Base-by-base conservation (phyloP, 768 basidiomycete genomes). In the Strobilomyces dryophilus region DNA sequence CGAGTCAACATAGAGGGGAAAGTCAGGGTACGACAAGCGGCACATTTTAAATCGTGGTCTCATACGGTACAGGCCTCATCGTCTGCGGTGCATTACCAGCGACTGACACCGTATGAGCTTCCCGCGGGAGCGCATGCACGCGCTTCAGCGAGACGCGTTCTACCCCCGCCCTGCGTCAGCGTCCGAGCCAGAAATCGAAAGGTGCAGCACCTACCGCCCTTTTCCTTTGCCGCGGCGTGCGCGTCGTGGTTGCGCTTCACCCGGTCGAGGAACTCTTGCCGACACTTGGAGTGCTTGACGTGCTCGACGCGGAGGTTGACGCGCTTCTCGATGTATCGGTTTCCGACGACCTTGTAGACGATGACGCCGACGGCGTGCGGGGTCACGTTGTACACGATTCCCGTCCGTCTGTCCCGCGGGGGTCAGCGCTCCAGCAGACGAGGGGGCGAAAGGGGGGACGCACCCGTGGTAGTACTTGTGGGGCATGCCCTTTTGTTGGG, bases 401-500 rank as follows among this genome's bases (percentile, higher is more conserved):
- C 97, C 57, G 97, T 99, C 64, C 95, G 94, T 65, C 95, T 95
- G 68, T 60, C 62, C 18, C 20, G 31, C 20, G 3, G 8, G 41
- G 8, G 18, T 46, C 35, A 47, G 26, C 27, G 8, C 24, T 57
- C 29, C 53, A 45, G 49, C 49, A 46, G 51, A 54, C 24, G 26
- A 40, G 15, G 17, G 15, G 15, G 15, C 15, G 4, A 10, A 12
- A 35, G 42, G 27, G n/a, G 14, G 26, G 36, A 84, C 92, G 63
- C 59, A 94, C 93, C 91, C 92, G 65, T 94, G 92, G 80, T 94
- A 94, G 83, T 82, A 95, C 77, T 98, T 98, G 82, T 98, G 95
- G 73, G 95, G 95, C 93, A 98, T 97, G 74, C 97, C 97, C 88
- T 95, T 95, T 85, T 99, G 97, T 76, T 97, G 91, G 41, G 97